Evolutionary conservation across 805 yeast genomes (phyloP).

Genomic region (Candida peoriensis): DNA sequence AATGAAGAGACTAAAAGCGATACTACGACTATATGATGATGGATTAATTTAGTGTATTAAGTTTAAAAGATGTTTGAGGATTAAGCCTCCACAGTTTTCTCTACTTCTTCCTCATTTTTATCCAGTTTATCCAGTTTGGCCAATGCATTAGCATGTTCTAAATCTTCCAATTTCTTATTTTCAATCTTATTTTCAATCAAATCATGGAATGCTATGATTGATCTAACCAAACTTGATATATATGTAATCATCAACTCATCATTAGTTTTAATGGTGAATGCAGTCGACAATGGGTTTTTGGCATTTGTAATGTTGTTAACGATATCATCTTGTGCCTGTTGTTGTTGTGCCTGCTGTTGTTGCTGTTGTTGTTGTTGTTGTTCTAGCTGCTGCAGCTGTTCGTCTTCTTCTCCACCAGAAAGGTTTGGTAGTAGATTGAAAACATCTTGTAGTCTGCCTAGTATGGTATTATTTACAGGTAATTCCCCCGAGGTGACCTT

Average conservation of each 20-base stretch:
- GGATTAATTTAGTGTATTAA: not conserved
- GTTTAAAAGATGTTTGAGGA: too few species aligned
- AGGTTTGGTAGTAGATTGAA: slow-evolving; percentile 90
- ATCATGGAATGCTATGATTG: slow-evolving; percentile 95
- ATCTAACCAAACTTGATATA: slow-evolving; percentile 82
- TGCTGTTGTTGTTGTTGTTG: too few species aligned
- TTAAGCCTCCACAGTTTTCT: too few species aligned
- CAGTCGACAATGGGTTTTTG: slow-evolving; percentile 59
- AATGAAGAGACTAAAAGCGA: too few species aligned
- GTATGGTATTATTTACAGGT: slow-evolving; percentile 84
- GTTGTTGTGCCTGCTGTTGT: too few species aligned
- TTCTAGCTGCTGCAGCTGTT: too few species aligned
- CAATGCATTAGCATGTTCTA: slow-evolving; percentile 9
- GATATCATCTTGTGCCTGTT: slow-evolving; percentile 26
- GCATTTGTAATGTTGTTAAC: slow-evolving; percentile 24
- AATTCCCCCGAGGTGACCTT: slow-evolving; percentile 66
- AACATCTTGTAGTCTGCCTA: slow-evolving; percentile 91
- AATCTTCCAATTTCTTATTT: slow-evolving; percentile 49
- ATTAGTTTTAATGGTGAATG: slow-evolving; percentile 89
- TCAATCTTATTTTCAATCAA: slow-evolving; percentile 93
- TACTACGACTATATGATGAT: too few species aligned
- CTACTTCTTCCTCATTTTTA: slow-evolving; percentile 6
- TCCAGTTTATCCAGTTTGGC: slow-evolving; percentile 1
- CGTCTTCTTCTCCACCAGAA: slow-evolving; percentile 31
- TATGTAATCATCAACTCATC: slow-evolving; percentile 95